These are phyloP conservation scores for Kwoniella botswanensis DNA, from an alignment of 768 basidiomycete species.

Conservation along the genomic window DNA sequence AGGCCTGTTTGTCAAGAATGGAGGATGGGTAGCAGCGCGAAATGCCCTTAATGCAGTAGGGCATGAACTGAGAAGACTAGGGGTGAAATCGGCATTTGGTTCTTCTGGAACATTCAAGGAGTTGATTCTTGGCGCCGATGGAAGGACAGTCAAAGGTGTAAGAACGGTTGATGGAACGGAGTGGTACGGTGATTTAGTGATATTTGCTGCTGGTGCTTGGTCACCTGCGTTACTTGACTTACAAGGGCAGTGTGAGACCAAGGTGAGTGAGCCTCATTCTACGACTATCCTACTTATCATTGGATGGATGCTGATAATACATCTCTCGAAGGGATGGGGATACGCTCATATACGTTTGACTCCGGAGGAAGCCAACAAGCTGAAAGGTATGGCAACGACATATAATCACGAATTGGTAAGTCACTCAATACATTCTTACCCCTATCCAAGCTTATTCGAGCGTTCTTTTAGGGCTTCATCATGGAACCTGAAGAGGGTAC, in stretches of 20 bases:
- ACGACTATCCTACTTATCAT: neutral
- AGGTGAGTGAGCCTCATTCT: conserved; percentile 29
- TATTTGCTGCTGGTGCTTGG: conserved; percentile 57
- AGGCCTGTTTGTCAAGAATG: conserved; percentile 41
- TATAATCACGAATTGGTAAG: conserved; percentile 53
- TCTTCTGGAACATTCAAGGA: conserved; percentile 45
- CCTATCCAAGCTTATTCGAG: neutral
- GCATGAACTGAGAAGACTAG: conserved; percentile 33
- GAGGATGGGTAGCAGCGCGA: conserved; percentile 55
- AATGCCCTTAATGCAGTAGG: conserved; percentile 52
- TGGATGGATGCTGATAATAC: neutral
- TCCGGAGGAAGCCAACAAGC: conserved; percentile 43
- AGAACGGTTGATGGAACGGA: conserved; percentile 45
- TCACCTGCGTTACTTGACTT: conserved; percentile 51
- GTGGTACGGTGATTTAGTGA: conserved; percentile 48
- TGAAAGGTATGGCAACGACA: conserved; percentile 45
- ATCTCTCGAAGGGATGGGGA: conserved; percentile 6
- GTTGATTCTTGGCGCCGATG: conserved; percentile 37
- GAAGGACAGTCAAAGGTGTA: conserved; percentile 42
- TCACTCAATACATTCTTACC: neutral
- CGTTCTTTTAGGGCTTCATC: conserved; percentile 55
- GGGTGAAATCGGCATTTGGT: conserved; percentile 50
- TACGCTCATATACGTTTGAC: conserved; percentile 51
- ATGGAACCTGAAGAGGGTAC: conserved; percentile 44
- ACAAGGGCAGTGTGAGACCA: conserved; percentile 53